Evolutionary conservation across 208 protist genomes (phyloP).

Genomic region (Crithidia thermophila): DNA sequence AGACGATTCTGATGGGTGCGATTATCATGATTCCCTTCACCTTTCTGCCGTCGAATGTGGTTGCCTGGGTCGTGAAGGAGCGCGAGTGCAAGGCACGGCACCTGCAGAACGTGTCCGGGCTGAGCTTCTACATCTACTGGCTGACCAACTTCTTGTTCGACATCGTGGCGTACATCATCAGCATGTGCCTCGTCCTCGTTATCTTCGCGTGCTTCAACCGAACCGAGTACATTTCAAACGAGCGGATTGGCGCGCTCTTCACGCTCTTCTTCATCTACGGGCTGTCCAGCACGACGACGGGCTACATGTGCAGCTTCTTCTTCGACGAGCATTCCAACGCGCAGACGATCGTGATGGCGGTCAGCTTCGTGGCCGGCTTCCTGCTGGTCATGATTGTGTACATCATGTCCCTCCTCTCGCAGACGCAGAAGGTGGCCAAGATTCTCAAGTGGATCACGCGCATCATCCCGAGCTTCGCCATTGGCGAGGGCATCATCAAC

Average conservation of each 20-base stretch:
- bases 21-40: conserved; percentile 74
- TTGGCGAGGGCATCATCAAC: conserved; percentile 70
- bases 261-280: conserved; percentile 55
- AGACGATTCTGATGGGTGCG: conserved; percentile 28
- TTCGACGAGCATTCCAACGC: conserved; percentile 63
- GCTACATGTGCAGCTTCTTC: conserved; percentile 60
- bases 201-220: conserved; percentile 53
- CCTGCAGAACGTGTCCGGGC: conserved; percentile 78
- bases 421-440: conserved; percentile 27
- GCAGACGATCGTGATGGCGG: conserved; percentile 50
- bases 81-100: conserved; percentile 73
- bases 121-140: conserved; percentile 75
- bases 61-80: conserved; percentile 85
- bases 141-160: conserved; percentile 64
- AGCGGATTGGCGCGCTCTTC: conserved; percentile 30
- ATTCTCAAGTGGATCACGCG: conserved; percentile 44
- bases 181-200: conserved; percentile 41
- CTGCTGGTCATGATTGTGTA: conserved; percentile 54
- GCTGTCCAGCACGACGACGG: conserved; percentile 28
- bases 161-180: conserved; percentile 41
- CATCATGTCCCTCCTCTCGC: conserved; percentile 39
- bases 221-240: conserved; percentile 40
- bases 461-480: conserved; percentile 51
- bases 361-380: conserved; percentile 68
- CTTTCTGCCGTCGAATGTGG: conserved; percentile 60